Conservation (phyloP, 805 yeast species). For the Myxozyma vanderwaltii region DNA sequence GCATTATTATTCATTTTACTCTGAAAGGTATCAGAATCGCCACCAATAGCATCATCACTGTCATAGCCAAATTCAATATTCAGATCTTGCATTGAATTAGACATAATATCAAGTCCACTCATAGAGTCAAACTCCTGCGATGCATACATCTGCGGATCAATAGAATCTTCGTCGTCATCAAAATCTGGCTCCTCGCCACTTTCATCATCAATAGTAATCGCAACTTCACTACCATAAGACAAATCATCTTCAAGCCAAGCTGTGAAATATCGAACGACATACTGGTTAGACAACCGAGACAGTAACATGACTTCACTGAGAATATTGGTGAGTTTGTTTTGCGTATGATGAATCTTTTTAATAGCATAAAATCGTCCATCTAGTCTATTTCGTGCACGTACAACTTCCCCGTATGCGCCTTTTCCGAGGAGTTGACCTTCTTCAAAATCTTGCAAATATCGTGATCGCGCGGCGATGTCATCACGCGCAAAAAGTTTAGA, state of each 20-base stretch:
- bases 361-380: conserved; percentile 96
- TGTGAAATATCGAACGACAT: conserved; percentile 93
- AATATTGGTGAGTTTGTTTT: conserved; percentile 75
- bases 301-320: conserved; percentile 88
- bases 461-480: conserved; percentile 46
- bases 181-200: conserved; percentile 28
- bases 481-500: conserved; percentile 7
- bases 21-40: background rate
- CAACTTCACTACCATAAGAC: conserved; percentile 42
- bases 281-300: conserved; percentile 91
- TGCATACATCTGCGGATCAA: conserved; percentile 17
- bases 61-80: conserved; percentile 42
- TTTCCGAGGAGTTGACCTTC: conserved; percentile 87
- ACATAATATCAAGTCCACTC: conserved; percentile 34
- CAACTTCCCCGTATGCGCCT: conserved; percentile 98
- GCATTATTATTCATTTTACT: background rate
- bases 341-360: conserved; percentile 83
- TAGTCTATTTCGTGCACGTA: conserved; percentile 88
- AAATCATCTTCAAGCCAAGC: conserved; percentile 91
- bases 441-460: conserved; percentile 92
- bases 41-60: conserved; percentile 27
- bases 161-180: conserved; percentile 39
- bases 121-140: conserved; percentile 29
- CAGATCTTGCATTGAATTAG: conserved; percentile 35
- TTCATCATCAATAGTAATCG: conserved; percentile 39